Conservation (phyloP, 495 filamentous ascomycete genomes). For the Clohesyomyces aquaticus region DNA sequence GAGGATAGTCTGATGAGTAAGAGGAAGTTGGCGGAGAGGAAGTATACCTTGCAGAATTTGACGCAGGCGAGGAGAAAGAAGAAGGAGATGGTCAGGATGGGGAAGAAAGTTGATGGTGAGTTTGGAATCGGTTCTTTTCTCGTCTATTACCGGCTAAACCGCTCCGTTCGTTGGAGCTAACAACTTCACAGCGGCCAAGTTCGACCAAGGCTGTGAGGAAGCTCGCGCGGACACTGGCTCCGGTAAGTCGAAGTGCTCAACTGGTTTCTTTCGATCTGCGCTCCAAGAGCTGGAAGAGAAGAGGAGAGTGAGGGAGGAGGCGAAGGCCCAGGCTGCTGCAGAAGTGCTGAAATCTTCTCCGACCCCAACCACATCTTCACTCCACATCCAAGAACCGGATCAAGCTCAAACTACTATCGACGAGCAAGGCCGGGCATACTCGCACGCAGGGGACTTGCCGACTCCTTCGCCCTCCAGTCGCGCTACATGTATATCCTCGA, state of each 20-base stretch:
- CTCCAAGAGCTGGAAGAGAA: constrained; percentile 10
- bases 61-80: constrained; percentile 40
- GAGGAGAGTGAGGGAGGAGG: background rate
- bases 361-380: too few relatives aligned
- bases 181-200: constrained; percentile 17
- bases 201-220: constrained; percentile 14
- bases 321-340: background rate
- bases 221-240: constrained; percentile 21
- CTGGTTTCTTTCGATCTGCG: constrained; percentile 14
- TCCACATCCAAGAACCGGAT: too few relatives aligned
- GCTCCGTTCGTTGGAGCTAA: too few relatives aligned
- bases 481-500: too few relatives aligned
- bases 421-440: too few relatives aligned
- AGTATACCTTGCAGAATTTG: constrained; percentile 54
- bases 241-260: constrained; percentile 21
- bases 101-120: constrained; percentile 25
- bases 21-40: constrained; percentile 48
- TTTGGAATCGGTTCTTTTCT: background rate
- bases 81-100: constrained; percentile 38
- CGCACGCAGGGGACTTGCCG: too few relatives aligned
- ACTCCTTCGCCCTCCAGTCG: too few relatives aligned
- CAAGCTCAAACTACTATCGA: background rate
- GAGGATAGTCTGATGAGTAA: constrained; percentile 54
- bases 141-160: too few relatives aligned
- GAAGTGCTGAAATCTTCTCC: background rate